Conservation (phyloP, 805 yeast genomes). For the Pichia pseudocactophila region DNA sequence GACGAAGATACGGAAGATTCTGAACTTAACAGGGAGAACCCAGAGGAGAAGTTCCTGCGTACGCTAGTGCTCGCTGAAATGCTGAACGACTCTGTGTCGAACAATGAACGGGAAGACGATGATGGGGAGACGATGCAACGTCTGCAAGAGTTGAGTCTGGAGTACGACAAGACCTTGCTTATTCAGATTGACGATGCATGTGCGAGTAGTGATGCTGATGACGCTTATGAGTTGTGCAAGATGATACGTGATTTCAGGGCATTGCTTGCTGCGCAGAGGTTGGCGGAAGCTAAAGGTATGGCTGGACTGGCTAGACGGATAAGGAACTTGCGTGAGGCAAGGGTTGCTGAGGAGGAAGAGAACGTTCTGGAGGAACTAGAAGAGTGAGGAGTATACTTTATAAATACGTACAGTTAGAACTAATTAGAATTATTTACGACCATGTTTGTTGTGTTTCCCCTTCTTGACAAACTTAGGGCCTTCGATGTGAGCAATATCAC, state of each 20-base stretch:
- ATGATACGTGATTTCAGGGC: constrained; percentile 67
- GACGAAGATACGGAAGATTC: constrained; percentile 22
- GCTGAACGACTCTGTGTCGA: constrained; percentile 45
- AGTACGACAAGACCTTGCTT: constrained; percentile 70
- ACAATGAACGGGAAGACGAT: constrained; percentile 24
- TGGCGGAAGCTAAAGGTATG: constrained; percentile 66
- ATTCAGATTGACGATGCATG: constrained; percentile 71
- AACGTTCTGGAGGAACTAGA: not conserved
- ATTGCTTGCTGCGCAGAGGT: constrained; percentile 71
- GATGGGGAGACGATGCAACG: constrained; percentile 36
- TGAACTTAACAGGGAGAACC: constrained; percentile 26
- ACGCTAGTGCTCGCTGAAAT: constrained; percentile 53
- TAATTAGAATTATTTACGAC: no score
- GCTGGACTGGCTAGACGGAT: constrained; percentile 44
- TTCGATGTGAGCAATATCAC: constrained; percentile 48
- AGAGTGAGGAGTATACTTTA: not conserved
- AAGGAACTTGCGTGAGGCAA: constrained; percentile 43
- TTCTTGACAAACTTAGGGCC: constrained; percentile 4
- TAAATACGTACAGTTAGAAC: not conserved
- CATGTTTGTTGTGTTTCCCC: not conserved
- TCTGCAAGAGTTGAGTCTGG: constrained; percentile 42
- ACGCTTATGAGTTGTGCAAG: constrained; percentile 61
- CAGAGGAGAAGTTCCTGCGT: constrained; percentile 60
- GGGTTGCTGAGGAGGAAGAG: constrained; percentile 28
- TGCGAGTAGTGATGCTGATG: constrained; percentile 49